These are phyloP conservation scores for Oryza meyeriana DNA, from an alignment of 176 grass and related monocot genomes.

Conservation along the genomic window DNA sequence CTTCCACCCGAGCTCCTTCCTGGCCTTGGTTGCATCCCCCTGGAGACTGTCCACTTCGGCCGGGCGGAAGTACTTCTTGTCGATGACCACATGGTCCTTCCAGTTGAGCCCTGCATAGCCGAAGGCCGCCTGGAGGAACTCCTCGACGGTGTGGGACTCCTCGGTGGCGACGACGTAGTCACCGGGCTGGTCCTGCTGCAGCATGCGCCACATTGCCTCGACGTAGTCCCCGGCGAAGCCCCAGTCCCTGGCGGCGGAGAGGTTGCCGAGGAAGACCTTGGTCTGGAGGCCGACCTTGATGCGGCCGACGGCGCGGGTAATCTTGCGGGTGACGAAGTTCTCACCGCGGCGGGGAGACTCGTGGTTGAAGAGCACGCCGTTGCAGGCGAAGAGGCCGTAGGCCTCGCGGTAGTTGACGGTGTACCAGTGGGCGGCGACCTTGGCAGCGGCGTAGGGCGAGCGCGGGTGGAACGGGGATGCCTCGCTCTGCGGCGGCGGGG, in stretches of 20 bases:
- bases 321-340: conserved; percentile 99
- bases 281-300: conserved; percentile 94
- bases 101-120: conserved; percentile 75
- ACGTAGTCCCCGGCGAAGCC: conserved; percentile 96
- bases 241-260: conserved; percentile 88
- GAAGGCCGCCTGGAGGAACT: conserved; percentile 81
- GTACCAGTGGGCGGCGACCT: conserved; percentile 99
- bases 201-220: conserved; percentile 98
- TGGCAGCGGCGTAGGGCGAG: conserved; percentile 84
- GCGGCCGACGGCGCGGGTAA: conserved; percentile 87
- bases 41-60: conserved; percentile 88
- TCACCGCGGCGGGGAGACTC: conserved; percentile 93
- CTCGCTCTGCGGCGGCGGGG: conserved; percentile 88
- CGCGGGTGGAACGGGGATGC: conserved; percentile 78
- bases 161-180: conserved; percentile 94
- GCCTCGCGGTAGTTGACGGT: conserved; percentile 99
- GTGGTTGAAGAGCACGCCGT: conserved; percentile 99
- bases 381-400: conserved; percentile 86
- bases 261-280: conserved; percentile 93
- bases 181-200: conserved; percentile 81
- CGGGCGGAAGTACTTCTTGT: conserved; percentile 89
- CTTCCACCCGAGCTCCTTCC: conserved; percentile 77
- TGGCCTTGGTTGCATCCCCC: conserved; percentile 75
- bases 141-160: conserved; percentile 76
- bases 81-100: conserved; percentile 94